Percentiles rank a stretch among this genome's conserved stretches.
Conservation (phyloP, 179 eudicot species). For the Gypsophila paniculata region DNA sequence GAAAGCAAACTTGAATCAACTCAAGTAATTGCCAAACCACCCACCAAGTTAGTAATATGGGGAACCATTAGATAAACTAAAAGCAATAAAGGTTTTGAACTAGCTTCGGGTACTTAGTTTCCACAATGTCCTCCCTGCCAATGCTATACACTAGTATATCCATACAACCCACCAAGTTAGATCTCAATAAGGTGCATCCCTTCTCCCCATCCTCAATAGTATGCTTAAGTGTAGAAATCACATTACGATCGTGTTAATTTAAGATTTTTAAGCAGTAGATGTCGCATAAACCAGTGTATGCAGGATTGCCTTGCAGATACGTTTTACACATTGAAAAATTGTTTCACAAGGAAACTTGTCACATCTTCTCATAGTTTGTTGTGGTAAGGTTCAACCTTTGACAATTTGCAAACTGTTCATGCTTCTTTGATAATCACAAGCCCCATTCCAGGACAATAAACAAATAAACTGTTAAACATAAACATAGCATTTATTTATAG, state of each 20-base stretch:
- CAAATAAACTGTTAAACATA: no score
- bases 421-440: neutral
- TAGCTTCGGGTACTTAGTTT: no score
- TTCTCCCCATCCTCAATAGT: no score
- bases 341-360: neutral
- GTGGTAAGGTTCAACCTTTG: neutral
- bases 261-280: neutral
- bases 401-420: neutral
- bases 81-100: no score
- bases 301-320: neutral
- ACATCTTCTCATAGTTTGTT: neutral
- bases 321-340: constrained; percentile 1
- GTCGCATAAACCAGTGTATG: neutral
- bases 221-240: neutral
- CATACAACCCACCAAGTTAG: neutral
- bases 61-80: no score
- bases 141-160: constrained; percentile 64
- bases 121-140: neutral
- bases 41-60: no score
- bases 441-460: neutral
- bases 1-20: no score
- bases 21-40: no score
- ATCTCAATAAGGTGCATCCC: neutral
- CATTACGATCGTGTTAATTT: neutral
- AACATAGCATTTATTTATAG: neutral